Base-by-base conservation (phyloP, 2,329 filamentous ascomycete genomes). In the Trichoderma pleuroti region DNA sequence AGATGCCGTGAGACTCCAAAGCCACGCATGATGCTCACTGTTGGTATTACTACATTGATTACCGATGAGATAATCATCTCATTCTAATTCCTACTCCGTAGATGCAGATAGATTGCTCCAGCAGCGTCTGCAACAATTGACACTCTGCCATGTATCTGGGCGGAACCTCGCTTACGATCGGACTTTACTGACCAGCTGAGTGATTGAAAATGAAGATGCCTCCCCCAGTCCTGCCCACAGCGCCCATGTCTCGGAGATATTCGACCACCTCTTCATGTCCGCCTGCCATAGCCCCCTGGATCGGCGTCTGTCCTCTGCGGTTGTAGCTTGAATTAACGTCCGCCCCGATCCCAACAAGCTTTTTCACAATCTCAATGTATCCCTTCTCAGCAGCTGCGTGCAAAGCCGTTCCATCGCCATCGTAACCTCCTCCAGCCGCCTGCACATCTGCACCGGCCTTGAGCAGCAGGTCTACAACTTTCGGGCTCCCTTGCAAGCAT, bases 201-300 rank as follows among this genome's bases (percentile, higher is more conserved):
- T 67, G 34, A 30, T 66, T 56, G 30, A 70, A 70, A 26, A 70
- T 49, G 7, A 65, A 54, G 32, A 42, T 65, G 10, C 60, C 68
- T 32, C 42, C 60, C 10, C 42, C 39, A 21, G 28, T 66, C 14
- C 24, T 65, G 9, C 60, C 46, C 21, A 65, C 21, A 71, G 77
- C 76, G 0, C 84, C 84, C 4, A 78, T 78, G 5, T 78, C 78
- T 36, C 78, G 78, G 70, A 86, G 72, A 6, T 80, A 77, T 69
- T 82, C 77, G 4, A 86, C 76, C 32, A 85, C 74, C 11, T 80
- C 80, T 59, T 82, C 77, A 3, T 82, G 78, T 1, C 80, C 78
- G 2, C 77, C 79, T 0, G 85, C 72, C 10, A 74, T 73, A 16
- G 80, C 80, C 4, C 74, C 78, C 70, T 81, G 79, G 26, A 81